Conservation (phyloP, 805 yeast species). For the Candida nanaspora region DNA sequence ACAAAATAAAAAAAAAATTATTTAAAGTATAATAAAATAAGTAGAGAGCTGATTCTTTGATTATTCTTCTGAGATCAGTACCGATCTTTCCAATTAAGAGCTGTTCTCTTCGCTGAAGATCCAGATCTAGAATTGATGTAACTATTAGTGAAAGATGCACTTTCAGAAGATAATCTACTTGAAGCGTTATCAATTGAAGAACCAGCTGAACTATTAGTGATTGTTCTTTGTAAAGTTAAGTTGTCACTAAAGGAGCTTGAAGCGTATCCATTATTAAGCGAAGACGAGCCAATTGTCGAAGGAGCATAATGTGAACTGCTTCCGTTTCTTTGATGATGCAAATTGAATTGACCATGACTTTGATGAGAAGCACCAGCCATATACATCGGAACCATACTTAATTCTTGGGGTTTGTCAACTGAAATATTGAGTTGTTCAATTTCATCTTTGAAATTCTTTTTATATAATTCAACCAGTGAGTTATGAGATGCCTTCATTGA, state of each 20-base stretch:
- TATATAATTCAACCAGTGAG: slow-evolving; percentile 55
- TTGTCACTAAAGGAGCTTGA: slow-evolving; percentile 5
- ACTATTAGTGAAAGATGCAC: slow-evolving; percentile 1
- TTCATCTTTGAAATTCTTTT: slow-evolving; percentile 62
- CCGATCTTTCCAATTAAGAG: slow-evolving; percentile 5
- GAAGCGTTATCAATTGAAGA: slow-evolving; percentile 10
- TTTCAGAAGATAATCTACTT: slow-evolving; percentile 9
- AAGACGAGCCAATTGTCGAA: not conserved
- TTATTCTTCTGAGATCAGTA: not conserved
- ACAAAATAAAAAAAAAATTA: not conserved
- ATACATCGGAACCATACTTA: slow-evolving; percentile 8
- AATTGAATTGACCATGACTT: not conserved
- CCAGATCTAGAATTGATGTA: slow-evolving; percentile 1
- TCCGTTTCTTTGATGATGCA: not conserved
- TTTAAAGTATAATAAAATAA: not conserved
- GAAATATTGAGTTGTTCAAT: slow-evolving; percentile 32
- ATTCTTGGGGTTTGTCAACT: slow-evolving; percentile 4
- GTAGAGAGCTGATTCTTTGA: not conserved
- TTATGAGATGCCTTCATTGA: slow-evolving; percentile 57
- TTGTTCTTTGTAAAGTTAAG: not conserved
- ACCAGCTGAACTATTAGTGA: slow-evolving; percentile 7
- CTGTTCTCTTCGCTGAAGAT: slow-evolving; percentile 7
- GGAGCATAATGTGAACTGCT: not conserved
- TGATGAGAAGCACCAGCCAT: slow-evolving; percentile 2
- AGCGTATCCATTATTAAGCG: not conserved